phyloP scores from a whole-genome alignment of 1,139 yeast genomes.

The Arxiozyma heterogenica region DNA sequence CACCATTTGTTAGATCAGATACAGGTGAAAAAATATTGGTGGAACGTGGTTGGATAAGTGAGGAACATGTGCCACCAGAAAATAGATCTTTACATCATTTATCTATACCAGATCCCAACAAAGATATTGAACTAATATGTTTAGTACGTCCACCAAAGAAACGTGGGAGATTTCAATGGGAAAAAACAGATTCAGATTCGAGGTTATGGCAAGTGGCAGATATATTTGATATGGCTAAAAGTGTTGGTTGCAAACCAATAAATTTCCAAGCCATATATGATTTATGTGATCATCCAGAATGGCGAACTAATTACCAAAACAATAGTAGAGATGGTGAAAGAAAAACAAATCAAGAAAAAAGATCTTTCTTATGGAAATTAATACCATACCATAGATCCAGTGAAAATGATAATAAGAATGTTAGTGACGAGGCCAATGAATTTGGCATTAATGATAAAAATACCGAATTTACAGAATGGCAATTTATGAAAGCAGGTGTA shows the following conservation, averaged over 20 bases:
- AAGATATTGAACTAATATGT: constrained; percentile 57
- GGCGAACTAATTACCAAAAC: constrained; percentile 5
- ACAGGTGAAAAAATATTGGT: constrained; percentile 68
- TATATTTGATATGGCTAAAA: constrained; percentile 60
- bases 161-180: constrained; percentile 66
- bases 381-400: neutral
- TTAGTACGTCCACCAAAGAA: constrained; percentile 63
- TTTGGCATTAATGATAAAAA: constrained; percentile 1
- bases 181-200: constrained; percentile 56
- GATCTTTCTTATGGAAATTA: neutral
- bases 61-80: constrained; percentile 58
- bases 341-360: neutral
- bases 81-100: constrained; percentile 54
- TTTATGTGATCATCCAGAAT: constrained; percentile 42
- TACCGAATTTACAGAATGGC: constrained; percentile 37
- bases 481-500: constrained; percentile 68
- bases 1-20: constrained; percentile 69
- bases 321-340: neutral
- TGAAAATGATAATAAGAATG: neutral
- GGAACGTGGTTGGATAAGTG: constrained; percentile 89
- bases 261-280: constrained; percentile 71
- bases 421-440: neutral
- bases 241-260: constrained; percentile 59
- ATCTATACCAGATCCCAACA: constrained; percentile 58
- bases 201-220: constrained; percentile 65